Conservation (phyloP, 2,329 filamentous ascomycete genomes). For the Fusarium sp. region DNA sequence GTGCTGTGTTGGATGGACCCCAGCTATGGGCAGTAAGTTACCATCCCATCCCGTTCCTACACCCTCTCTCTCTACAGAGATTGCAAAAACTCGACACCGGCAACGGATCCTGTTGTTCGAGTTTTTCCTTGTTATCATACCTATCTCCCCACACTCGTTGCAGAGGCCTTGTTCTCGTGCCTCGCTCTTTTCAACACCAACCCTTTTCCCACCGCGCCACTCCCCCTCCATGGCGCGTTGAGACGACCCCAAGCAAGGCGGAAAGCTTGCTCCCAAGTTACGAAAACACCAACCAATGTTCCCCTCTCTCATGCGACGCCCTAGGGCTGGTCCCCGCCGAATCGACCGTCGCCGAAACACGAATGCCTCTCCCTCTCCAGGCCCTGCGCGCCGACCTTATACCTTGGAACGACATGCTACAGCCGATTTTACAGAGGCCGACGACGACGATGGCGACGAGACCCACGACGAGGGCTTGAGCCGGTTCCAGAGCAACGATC, state of each 20-base stretch:
- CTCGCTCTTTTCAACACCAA: conserved; percentile 35
- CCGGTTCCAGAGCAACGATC: conserved; percentile 39
- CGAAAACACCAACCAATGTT: conserved; percentile 49
- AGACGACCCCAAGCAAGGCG: conserved; percentile 44
- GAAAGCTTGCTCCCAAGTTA: conserved; percentile 38
- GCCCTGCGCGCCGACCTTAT: conserved; percentile 45
- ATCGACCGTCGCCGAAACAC: conserved; percentile 45
- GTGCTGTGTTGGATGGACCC: conserved; percentile 37
- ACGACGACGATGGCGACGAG: conserved; percentile 62
- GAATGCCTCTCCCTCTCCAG: conserved; percentile 49
- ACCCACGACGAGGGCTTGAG: conserved; percentile 52
- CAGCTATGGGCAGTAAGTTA: conserved; percentile 8
- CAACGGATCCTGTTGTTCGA: conserved; percentile 36
- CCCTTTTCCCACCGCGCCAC: conserved; percentile 14
- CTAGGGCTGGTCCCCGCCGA: conserved; percentile 50
- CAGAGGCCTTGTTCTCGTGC: conserved; percentile 33
- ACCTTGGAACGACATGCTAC: conserved; percentile 61
- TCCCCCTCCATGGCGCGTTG: conserved; percentile 43
- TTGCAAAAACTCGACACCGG: conserved; percentile 39
- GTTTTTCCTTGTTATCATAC: conserved; percentile 22
- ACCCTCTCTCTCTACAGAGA: conserved; percentile 37
- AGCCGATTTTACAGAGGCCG: conserved; percentile 73
- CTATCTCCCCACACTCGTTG: conserved; percentile 27
- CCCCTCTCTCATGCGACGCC: conserved; percentile 51
- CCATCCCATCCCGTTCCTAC: conserved; percentile 26